Evolutionary conservation across 805 yeast genomes (phyloP), one percentile per base, ranked within the genome.

Genomic region (Saccharomycopsis fermentans): DNA sequence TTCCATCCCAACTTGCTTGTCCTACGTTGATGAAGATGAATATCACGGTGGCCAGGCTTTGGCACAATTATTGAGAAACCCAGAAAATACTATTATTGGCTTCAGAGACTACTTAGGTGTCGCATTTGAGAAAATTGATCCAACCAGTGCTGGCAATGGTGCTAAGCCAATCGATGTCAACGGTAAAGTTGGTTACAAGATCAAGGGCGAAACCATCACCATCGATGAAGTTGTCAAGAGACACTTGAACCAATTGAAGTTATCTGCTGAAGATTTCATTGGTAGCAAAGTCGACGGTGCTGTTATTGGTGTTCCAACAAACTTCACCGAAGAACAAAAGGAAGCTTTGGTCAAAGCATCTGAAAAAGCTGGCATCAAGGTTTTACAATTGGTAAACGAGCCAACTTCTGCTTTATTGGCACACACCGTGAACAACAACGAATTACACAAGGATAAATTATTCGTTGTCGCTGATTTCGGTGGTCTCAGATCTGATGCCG

Each of bases 1-100:
- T 77, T 81, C 92, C 61, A 94, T 94, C 70, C 96, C 98, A 62
- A 87, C 98, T 32, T 87, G 87, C 60, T 79, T 94, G 62, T 83
- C 97, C 19, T 94, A 91, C 71, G 90, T 90, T 60, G 97, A 95
- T 62, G 86, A 80, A 58, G 98, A 94, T 71, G 98, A 94, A 77
- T 94, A 89, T 76, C 97, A 94, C 70, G 99, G 99, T 62, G 86
- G 90, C 60, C 98, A 94, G 77, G 99, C 98, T 60, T 76, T 84
- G 66, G 91, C 90, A 59, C 97, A 94, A 76, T 76, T 92, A 68
- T 78, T 94, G 63, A 87, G 99, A 81, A 89, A 90, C 79, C 84
- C 97, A 62, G 75, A 74, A 59, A 88, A 83, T 78, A 92, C 98
- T 35, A 81, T 92, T 63, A 79, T 87, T 66, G 88, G 88, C 77